Base-by-base conservation (phyloP, 225 moss, liverwort and hornwort species). In the Pseudisothecium myosuroides region DNA sequence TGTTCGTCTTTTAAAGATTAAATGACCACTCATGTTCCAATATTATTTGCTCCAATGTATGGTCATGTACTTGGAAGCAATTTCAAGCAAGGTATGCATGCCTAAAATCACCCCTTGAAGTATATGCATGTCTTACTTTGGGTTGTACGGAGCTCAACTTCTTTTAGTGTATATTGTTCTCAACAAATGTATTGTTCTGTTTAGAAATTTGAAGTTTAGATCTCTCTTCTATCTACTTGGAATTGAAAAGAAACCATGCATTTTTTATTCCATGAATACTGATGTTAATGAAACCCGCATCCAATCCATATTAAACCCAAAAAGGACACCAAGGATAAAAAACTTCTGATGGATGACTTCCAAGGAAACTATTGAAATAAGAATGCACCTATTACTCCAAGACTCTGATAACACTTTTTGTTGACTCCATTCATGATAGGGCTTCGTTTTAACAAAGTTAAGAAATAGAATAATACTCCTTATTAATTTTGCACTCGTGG, bases 51-150 rank as follows among this genome's bases (percentile, higher is more conserved):
- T 59, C 29, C 28, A 41, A 12, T 60, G 29, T 7, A 13, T n/a
- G n/a, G n/a, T n/a, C n/a, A n/a, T n/a, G n/a, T n/a, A n/a, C 12
- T 17, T 6, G 12, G 19, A 60, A 60, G 29, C 41, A 39, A 27
- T 58, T 7, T 32, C 8, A 74, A 72, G 10, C n/a, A n/a, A n/a
- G n/a, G n/a, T n/a, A n/a, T 34, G 5, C 18, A 12, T 68, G n/a
- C 1, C 2, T 0, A 0, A 22, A 68, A 13, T 68, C 1, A 7
- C 7, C 4, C 34, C 1, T 39, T 8, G 14, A n/a, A 3, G 28
- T 17, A 43, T 43, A 10, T 27, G 9, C 2, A 27, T 26, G 37
- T 5, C 24, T 24, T 69, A 39, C 8, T 69, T 39, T 26, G 41
- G 3, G 0, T 41, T 27, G 4, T 41, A 26, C 23, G 1, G 39